Base-by-base conservation (phyloP, 768 basidiomycete genomes). In the Leucogyrophana mollusca region DNA sequence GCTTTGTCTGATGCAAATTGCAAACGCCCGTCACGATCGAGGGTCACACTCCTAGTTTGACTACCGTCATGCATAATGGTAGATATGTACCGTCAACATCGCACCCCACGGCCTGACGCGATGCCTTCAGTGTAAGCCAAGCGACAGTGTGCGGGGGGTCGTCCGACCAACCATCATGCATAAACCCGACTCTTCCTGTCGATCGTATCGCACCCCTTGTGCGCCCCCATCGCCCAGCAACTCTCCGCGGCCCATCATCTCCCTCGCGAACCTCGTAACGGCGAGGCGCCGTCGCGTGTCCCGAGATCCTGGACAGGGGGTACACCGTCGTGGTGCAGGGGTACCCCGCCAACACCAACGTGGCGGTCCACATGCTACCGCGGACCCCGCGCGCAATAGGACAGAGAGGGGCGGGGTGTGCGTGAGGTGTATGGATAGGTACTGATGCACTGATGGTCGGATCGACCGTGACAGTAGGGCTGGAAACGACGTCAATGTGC, bases 211-310 rank as follows among this genome's bases (percentile, higher is more conserved):
- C n/a, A n/a, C n/a, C n/a, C n/a, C n/a, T n/a, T n/a, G n/a, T n/a
- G n/a, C n/a, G n/a, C n/a, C n/a, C n/a, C n/a, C n/a, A n/a, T n/a
- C n/a, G n/a, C n/a, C n/a, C n/a, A n/a, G n/a, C n/a, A n/a, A n/a
- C n/a, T n/a, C n/a, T n/a, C n/a, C n/a, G n/a, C n/a, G n/a, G 7
- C 51, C 79, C 37, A 60, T 81, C 40, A 66, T 80, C 46, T 82
- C 80, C 62, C 54, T 79, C 16, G 76, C 78, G 6, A 75, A 74
- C 59, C 68, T 37, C 64, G 61, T 39, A 62, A 69, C 41, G 60
- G 68, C 20, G 54, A 64, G 14, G 53, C 62, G 23, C 52, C n/a
- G 38, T 47, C 32, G 30, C 42, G 27, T 30, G 13, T 13, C 27
- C 27, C 6, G 27, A 30, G 27, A 69, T 78, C 57, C 57, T 80